Base-by-base conservation (phyloP, 495 filamentous ascomycete species). In the Neohortaea acidophila region DNA sequence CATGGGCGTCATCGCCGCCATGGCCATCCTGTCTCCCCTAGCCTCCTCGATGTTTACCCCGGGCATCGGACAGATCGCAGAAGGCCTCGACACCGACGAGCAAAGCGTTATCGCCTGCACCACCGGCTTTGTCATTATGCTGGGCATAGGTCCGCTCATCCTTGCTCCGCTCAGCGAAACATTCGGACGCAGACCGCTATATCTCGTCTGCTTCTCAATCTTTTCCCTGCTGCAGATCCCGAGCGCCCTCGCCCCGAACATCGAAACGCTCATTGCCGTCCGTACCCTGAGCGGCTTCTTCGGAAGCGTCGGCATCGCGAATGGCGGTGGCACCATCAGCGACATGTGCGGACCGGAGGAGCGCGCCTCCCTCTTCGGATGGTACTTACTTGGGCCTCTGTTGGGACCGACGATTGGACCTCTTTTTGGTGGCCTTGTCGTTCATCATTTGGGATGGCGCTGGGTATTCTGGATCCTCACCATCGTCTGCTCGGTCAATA, bases 41-140 rank as follows among this genome's bases (percentile, higher is more conserved):
- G 60, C 61, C 10, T 53, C 48, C 28, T 55, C 52, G 18, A 64
- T 64, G 59, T 64, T 63, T 45, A 59, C 59, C 2, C 60, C 59
- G 1, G 59, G 60, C 14, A 63, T 64, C 25, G 47, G 47, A 8
- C 52, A 63, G 33, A 64, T 64, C 17, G 61, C 59, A 2, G 43
- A 53, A 24, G 49, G 48, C 20, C 41, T 64, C 3, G 40, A 59
- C 10, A 55, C 51, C 7, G 48, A 33, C 2, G 18, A 27, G 4
- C 38, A 45, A 27, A 47, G 31, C 5, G 54, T 63, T 10, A 56
- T 63, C 21, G 61, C 38, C 2, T 48, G 50, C 12, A 52, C 49
- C 10, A 54, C 51, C 10, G 51, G 51, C 18, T 54, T 51, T 36
- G 45, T 48, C 14, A 40, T 54, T 5, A 54, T 52, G 51, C 43